These are phyloP conservation scores for Rubia peregrina DNA, from an alignment of 305 asterid species.

Conservation along the genomic window DNA sequence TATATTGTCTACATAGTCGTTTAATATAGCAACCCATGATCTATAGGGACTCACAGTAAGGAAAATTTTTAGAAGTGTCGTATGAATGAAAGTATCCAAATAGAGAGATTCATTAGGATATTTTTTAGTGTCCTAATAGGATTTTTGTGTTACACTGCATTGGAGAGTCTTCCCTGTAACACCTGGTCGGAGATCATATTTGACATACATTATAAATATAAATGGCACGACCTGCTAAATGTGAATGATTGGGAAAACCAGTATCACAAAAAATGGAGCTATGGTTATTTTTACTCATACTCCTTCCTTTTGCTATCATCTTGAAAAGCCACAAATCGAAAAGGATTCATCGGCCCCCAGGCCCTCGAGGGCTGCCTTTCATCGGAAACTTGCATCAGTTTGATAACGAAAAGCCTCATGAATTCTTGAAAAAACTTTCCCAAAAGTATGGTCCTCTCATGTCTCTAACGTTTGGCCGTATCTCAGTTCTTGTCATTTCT, in stretches of 20 bases:
- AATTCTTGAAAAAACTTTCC: conserved; percentile 15
- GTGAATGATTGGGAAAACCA: neutral
- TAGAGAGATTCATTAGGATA: too few relatives aligned
- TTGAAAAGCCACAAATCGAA: neutral
- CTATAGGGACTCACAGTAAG: too few relatives aligned
- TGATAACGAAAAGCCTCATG: neutral
- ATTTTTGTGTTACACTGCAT: too few relatives aligned
- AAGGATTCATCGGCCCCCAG: neutral
- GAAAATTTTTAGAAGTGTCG: too few relatives aligned
- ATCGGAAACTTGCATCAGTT: conserved; percentile 20
- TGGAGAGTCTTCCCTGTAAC: too few relatives aligned
- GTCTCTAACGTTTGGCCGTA: conserved; percentile 8
- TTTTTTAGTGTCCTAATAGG: too few relatives aligned
- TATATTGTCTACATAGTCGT: too few relatives aligned
- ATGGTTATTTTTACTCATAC: neutral
- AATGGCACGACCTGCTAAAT: too few relatives aligned
- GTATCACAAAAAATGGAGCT: neutral
- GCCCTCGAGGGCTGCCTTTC: conserved; percentile 25
- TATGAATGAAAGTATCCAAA: too few relatives aligned
- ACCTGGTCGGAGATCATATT: too few relatives aligned
- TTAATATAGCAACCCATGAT: too few relatives aligned
- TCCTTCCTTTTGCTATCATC: neutral
- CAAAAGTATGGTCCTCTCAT: conserved; percentile 22
- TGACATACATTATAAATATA: too few relatives aligned
- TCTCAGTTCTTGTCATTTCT: conserved; percentile 17